These are phyloP conservation scores for Suhomyces taliae DNA, from an alignment of 1,139 yeast genomes.

Conservation along the genomic window DNA sequence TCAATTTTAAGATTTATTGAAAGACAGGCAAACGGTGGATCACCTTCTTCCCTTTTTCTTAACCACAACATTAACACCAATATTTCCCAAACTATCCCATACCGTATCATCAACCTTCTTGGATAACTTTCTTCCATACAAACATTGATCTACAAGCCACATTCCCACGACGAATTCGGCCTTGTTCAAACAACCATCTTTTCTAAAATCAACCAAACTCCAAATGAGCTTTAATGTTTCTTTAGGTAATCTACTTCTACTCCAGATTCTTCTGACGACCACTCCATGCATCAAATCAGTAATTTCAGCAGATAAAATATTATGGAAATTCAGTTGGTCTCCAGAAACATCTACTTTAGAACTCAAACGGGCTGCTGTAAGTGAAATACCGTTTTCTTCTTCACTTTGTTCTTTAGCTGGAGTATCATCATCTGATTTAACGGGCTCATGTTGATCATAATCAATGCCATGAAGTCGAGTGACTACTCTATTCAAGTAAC, in stretches of 20 bases:
- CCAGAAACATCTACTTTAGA: conserved; percentile 21
- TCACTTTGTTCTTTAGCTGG: conserved; percentile 16
- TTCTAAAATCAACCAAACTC: conserved; percentile 73
- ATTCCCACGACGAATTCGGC: conserved; percentile 87
- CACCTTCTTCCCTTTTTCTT: conserved; percentile 33
- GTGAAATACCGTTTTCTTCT: conserved; percentile 23
- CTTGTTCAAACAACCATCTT: conserved; percentile 76
- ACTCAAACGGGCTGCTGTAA: conserved; percentile 33
- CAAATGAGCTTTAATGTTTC: conserved; percentile 69
- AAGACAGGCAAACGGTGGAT: no score
- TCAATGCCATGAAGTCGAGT: conserved; percentile 37
- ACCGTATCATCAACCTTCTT: conserved; percentile 54
- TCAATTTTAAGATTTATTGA: no score
- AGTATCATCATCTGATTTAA: neutral
- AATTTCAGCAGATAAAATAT: conserved; percentile 30
- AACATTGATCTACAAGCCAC: conserved; percentile 94
- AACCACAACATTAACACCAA: conserved; percentile 42
- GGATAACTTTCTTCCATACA: conserved; percentile 92
- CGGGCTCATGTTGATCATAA: conserved; percentile 15
- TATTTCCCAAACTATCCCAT: conserved; percentile 65
- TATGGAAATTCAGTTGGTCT: conserved; percentile 33
- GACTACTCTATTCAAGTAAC: conserved; percentile 49
- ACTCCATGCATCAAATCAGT: conserved; percentile 56
- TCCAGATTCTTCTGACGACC: conserved; percentile 80
- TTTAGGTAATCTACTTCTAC: conserved; percentile 66